Percentiles rank a stretch among this genome's conserved stretches.
These are phyloP conservation scores for Apiospora sp. DNA, from an alignment of 2,329 filamentous ascomycete species.

Conservation along the genomic window DNA sequence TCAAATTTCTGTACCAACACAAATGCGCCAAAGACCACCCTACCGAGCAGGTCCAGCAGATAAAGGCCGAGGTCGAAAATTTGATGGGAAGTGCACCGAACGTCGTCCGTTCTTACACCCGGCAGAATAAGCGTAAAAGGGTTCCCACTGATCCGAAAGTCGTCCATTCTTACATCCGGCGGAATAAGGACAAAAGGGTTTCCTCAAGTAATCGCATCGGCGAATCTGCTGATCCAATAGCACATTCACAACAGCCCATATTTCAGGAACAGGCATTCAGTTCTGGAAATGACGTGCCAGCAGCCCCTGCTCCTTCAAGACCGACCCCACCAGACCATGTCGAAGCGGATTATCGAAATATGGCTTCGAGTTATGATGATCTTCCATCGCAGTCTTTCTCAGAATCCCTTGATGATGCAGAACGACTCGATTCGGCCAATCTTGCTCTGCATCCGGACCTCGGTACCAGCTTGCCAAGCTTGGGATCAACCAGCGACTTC, in stretches of 20 bases:
- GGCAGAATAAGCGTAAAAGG: not conserved
- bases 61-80: not conserved
- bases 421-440: not conserved
- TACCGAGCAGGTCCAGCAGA: not conserved
- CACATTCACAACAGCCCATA: not conserved
- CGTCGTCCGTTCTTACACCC: slow-evolving; percentile 1
- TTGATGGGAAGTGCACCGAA: not conserved
- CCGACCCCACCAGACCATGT: not conserved
- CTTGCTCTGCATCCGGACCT: not conserved
- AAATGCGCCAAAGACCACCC: not conserved
- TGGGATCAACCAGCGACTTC: not conserved
- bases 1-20: not conserved
- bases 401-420: not conserved
- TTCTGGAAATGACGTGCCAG: not conserved
- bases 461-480: not conserved
- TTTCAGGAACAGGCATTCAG: not conserved
- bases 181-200: not conserved
- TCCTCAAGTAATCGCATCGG: not conserved
- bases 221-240: not conserved
- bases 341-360: not conserved
- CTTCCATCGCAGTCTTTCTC: not conserved
- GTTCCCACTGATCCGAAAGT: not conserved
- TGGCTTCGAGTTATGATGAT: not conserved
- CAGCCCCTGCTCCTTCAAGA: not conserved
- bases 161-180: not conserved